Evolutionary conservation across 2,329 filamentous ascomycete species (phyloP).

Genomic region (Nemania diffusa): DNA sequence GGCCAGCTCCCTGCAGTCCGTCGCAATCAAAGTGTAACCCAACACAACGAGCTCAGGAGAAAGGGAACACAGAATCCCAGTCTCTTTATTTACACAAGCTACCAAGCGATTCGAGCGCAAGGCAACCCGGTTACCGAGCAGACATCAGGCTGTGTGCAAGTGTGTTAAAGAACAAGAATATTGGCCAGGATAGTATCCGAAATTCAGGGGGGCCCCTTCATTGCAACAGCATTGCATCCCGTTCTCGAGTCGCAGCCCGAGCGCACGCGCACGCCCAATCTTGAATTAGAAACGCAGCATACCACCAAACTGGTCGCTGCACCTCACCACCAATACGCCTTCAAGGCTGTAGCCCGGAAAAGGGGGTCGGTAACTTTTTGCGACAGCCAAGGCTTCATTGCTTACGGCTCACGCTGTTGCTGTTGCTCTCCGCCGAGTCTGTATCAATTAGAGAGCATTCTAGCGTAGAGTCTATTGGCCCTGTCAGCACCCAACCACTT

Average conservation of each 20-base stretch:
- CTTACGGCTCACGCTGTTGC: conserved; percentile 31
- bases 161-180: not conserved
- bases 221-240: conserved; percentile 22
- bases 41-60: conserved; percentile 22
- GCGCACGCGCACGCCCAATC: conserved; percentile 22
- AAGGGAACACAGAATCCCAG: conserved; percentile 23
- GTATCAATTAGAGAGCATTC: conserved; percentile 28
- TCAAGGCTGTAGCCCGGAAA: conserved; percentile 23
- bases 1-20: conserved; percentile 33
- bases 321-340: conserved; percentile 30
- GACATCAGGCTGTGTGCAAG: conserved; percentile 14
- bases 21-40: conserved; percentile 32
- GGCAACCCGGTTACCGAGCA: conserved; percentile 26
- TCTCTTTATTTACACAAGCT: conserved; percentile 20
- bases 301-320: conserved; percentile 13
- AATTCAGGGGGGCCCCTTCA: conserved; percentile 26
- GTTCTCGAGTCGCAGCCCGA: conserved; percentile 25
- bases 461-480: conserved; percentile 24
- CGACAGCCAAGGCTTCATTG: conserved; percentile 29
- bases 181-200: conserved; percentile 27
- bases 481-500: conserved; percentile 28
- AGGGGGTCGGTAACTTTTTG: conserved; percentile 26
- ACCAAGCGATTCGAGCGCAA: conserved; percentile 22
- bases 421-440: conserved; percentile 24
- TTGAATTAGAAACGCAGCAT: conserved; percentile 25